Conservation (phyloP, 495 filamentous ascomycete species). For the Aspergillus taichungensis region DNA sequence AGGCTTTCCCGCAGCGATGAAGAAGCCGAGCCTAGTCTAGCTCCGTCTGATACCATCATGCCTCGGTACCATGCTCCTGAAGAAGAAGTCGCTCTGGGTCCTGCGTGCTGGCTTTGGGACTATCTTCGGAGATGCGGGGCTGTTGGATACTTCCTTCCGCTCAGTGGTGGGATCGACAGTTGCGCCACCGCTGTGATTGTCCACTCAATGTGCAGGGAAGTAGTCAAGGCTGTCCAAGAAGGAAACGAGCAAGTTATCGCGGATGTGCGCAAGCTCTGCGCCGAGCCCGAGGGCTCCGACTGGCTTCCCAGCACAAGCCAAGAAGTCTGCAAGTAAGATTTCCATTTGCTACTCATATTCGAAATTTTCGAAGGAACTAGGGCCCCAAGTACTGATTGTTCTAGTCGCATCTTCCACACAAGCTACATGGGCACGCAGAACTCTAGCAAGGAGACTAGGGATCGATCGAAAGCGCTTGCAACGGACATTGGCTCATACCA, state of each 20-base stretch:
- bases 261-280: slow-evolving; percentile 56
- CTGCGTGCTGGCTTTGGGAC: slow-evolving; percentile 78
- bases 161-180: slow-evolving; percentile 63
- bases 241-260: slow-evolving; percentile 62
- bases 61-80: slow-evolving; percentile 54
- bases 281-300: slow-evolving; percentile 40
- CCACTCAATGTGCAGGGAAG: slow-evolving; percentile 69
- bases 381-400: background rate
- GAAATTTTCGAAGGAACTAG: no score
- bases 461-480: slow-evolving; percentile 59
- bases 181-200: slow-evolving; percentile 60
- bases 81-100: slow-evolving; percentile 65
- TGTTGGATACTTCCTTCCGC: slow-evolving; percentile 51
- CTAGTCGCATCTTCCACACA: slow-evolving; percentile 57
- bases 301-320: slow-evolving; percentile 48
- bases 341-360: background rate
- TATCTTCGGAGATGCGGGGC: slow-evolving; percentile 60
- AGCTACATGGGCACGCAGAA: slow-evolving; percentile 76
- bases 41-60: slow-evolving; percentile 32
- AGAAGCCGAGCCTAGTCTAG: slow-evolving; percentile 31
- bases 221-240: slow-evolving; percentile 53
- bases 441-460: slow-evolving; percentile 60
- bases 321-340: slow-evolving; percentile 47
- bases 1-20: slow-evolving; percentile 25
- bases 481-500: slow-evolving; percentile 67